A percentile compares a stretch with the other conserved stretches of the same genome.
Evolutionary conservation across 176 grass and related monocot genomes (phyloP).

Genomic region (Carex pumila): DNA sequence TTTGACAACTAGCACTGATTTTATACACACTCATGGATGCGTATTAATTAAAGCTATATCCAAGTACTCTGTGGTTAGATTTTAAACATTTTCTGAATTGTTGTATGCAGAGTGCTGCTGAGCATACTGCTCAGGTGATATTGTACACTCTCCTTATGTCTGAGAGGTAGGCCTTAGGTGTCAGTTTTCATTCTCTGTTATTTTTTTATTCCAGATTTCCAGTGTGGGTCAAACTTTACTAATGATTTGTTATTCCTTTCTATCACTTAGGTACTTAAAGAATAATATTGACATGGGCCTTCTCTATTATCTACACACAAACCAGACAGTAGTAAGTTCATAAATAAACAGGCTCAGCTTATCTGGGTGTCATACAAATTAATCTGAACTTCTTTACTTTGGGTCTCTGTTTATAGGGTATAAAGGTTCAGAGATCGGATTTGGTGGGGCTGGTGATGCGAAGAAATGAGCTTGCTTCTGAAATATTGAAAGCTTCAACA

Average conservation of each 20-base stretch:
- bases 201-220: background rate
- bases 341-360: conserved; percentile 20
- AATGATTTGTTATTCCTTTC: conserved; percentile 4
- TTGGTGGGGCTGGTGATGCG: conserved; percentile 90
- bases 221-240: conserved; percentile 2
- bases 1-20: background rate
- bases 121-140: conserved; percentile 90
- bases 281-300: conserved; percentile 75
- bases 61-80: background rate
- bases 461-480: conserved; percentile 86
- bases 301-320: conserved; percentile 90
- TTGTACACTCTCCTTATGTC: conserved; percentile 88
- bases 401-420: conserved; percentile 45
- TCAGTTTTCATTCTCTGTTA: background rate
- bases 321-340: conserved; percentile 72
- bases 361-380: conserved; percentile 15
- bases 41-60: background rate
- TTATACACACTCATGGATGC: background rate
- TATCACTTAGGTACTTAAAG: conserved; percentile 68
- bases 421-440: conserved; percentile 79
- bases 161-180: conserved; percentile 53
- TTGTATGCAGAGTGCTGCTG: conserved; percentile 53
- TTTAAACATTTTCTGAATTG: conserved; percentile 12
- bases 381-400: conserved; percentile 5
- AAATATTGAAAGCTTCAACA: conserved; percentile 78